Conservation (phyloP, 305 asterid species). For the Petunia hybrid region DNA sequence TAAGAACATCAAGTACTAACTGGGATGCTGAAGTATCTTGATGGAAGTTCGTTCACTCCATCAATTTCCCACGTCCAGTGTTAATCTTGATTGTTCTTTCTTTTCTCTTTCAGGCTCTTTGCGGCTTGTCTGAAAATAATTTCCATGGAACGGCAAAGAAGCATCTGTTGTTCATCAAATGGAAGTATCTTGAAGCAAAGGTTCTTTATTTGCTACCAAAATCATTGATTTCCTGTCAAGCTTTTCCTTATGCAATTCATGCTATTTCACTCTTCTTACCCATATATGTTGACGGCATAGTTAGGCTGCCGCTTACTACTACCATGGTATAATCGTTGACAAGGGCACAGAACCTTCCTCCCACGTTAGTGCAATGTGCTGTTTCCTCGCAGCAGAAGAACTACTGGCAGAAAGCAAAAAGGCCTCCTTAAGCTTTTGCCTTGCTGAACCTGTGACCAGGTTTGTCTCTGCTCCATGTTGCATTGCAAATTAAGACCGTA, state of each 20-base stretch:
- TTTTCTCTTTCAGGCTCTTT: constrained; percentile 60
- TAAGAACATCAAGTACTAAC: too few species aligned
- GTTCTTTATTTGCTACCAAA: constrained; percentile 40
- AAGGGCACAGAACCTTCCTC: constrained; percentile 71
- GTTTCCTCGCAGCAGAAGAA: constrained; percentile 80
- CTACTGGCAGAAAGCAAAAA: constrained; percentile 76
- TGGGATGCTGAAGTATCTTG: too few species aligned
- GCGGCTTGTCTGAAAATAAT: constrained; percentile 51
- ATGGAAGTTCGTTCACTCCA: neutral
- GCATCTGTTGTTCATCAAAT: constrained; percentile 72
- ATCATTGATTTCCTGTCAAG: neutral
- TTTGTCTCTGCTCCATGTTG: neutral
- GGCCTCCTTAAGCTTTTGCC: constrained; percentile 79
- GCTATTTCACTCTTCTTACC: neutral
- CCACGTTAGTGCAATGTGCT: constrained; percentile 65
- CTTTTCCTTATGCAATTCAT: neutral
- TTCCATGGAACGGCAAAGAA: constrained; percentile 52
- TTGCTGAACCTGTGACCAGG: constrained; percentile 80
- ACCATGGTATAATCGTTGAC: constrained; percentile 74
- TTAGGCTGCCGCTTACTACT: constrained; percentile 89
- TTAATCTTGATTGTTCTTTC: neutral
- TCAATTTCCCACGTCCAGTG: neutral
- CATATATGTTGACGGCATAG: constrained; percentile 5
- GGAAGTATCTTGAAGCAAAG: constrained; percentile 89
- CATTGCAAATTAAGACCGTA: neutral